Evolutionary conservation across 2,329 filamentous ascomycete species (phyloP).

Genomic region (Colletotrichum tanaceti): DNA sequence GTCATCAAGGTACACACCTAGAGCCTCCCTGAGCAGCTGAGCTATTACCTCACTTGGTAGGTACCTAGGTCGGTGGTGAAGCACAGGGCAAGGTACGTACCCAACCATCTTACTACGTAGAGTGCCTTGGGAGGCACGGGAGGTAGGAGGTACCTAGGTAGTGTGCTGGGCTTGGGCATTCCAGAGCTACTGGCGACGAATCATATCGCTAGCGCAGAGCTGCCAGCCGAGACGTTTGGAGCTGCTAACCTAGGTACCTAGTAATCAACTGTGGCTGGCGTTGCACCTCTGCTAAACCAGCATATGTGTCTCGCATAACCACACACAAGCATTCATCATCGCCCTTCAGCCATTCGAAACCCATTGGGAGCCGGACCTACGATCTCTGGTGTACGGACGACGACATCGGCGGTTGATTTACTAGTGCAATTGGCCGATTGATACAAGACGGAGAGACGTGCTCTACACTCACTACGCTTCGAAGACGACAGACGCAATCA

Average conservation of each 20-base stretch:
- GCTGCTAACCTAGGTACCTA: conserved; percentile 40
- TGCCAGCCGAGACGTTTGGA: conserved; percentile 35
- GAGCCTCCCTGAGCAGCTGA: too few relatives aligned
- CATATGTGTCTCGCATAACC: conserved; percentile 29
- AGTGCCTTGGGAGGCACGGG: too few relatives aligned
- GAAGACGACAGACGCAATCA: conserved; percentile 16
- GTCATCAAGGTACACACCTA: too few relatives aligned
- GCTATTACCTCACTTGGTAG: too few relatives aligned
- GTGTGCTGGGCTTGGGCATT: conserved; percentile 1
- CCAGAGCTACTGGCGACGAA: conserved; percentile 20
- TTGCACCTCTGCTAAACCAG: conserved; percentile 25
- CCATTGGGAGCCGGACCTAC: neutral
- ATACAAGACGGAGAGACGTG: neutral
- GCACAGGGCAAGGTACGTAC: too few relatives aligned
- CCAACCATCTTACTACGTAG: too few relatives aligned
- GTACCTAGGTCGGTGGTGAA: too few relatives aligned
- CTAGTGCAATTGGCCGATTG: conserved; percentile 17
- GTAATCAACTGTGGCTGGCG: conserved; percentile 32
- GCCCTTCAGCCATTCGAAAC: conserved; percentile 7
- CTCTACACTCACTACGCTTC: conserved; percentile 23
- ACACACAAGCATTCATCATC: conserved; percentile 6
- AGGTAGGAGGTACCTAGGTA: neutral
- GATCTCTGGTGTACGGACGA: conserved; percentile 1
- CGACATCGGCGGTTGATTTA: neutral
- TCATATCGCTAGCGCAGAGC: conserved; percentile 39